phyloP scores from a whole-genome alignment of 805 yeast genomes.

The Metschnikowia continentalis region DNA sequence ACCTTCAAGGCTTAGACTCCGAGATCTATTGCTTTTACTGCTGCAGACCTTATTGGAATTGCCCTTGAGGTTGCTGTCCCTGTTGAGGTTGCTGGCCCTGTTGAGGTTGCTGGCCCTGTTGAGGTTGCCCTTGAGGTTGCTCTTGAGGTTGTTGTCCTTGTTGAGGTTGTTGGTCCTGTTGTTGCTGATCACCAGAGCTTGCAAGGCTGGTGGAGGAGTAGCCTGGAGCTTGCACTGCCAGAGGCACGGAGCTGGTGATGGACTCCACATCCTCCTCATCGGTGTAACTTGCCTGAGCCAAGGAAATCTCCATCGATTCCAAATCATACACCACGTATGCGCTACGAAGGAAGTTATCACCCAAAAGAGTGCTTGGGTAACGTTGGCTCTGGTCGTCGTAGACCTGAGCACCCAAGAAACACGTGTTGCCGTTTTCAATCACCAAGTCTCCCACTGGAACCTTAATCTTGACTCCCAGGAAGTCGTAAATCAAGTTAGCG shows the following conservation, averaged over 20 bases:
- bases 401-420: conserved; percentile 26
- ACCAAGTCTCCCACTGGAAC: conserved; percentile 20
- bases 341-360: conserved; percentile 17
- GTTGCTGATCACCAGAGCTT: background rate
- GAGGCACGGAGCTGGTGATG: conserved; percentile 45
- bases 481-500: conserved; percentile 33
- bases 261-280: conserved; percentile 36
- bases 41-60: too few relatives aligned
- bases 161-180: too few relatives aligned
- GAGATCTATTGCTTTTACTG: too few relatives aligned
- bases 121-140: too few relatives aligned
- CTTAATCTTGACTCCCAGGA: conserved; percentile 37
- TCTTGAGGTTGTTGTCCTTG: too few relatives aligned
- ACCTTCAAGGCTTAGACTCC: too few relatives aligned
- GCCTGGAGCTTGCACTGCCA: conserved; percentile 34
- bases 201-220: conserved; percentile 36
- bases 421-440: conserved; percentile 14
- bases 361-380: conserved; percentile 64
- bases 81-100: too few relatives aligned
- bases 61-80: too few relatives aligned
- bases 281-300: conserved; percentile 36
- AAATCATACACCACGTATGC: conserved; percentile 65
- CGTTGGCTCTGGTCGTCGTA: conserved; percentile 50
- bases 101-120: too few relatives aligned
- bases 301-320: conserved; percentile 49